These are phyloP conservation scores for Tulasnella sp. DNA, from an alignment of 768 basidiomycete genomes.

Conservation along the genomic window DNA sequence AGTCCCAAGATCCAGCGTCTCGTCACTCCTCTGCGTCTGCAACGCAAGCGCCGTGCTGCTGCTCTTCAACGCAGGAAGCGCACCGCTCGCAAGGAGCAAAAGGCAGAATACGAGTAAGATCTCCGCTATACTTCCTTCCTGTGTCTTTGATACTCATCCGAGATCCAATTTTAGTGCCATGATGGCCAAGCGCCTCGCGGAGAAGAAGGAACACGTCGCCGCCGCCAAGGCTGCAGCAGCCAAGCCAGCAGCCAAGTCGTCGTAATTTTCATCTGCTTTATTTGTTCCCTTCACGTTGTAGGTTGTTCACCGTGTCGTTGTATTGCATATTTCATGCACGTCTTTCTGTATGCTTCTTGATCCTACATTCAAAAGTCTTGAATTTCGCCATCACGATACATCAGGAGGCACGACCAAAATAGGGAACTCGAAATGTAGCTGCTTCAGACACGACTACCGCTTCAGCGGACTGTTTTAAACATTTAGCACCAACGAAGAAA, in stretches of 20 bases:
- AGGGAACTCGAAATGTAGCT: no score
- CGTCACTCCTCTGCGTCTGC: slow-evolving; percentile 89
- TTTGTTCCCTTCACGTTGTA: not conserved
- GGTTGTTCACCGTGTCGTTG: not conserved
- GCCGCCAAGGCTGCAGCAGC: slow-evolving; percentile 29
- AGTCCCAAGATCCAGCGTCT: slow-evolving; percentile 97
- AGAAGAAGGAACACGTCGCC: slow-evolving; percentile 86
- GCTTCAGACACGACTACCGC: no score
- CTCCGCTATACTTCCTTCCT: not conserved
- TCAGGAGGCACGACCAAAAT: no score
- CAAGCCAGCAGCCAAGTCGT: not conserved
- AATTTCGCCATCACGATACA: no score
- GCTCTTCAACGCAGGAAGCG: slow-evolving; percentile 80
- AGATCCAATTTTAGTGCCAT: slow-evolving; percentile 39
- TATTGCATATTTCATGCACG: not conserved
- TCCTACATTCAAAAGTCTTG: not conserved
- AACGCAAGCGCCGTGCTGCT: slow-evolving; percentile 87
- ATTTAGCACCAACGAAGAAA: no score
- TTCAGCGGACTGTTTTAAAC: no score
- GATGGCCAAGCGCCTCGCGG: slow-evolving; percentile 78
- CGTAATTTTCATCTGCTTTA: not conserved
- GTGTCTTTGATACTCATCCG: slow-evolving; percentile 4
- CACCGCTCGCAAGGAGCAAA: slow-evolving; percentile 90
- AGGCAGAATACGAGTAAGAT: slow-evolving; percentile 80
- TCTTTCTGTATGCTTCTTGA: not conserved